These are phyloP conservation scores for Fusarium sp. DNA, from an alignment of 2,329 filamentous ascomycete genomes.

Conservation along the genomic window DNA sequence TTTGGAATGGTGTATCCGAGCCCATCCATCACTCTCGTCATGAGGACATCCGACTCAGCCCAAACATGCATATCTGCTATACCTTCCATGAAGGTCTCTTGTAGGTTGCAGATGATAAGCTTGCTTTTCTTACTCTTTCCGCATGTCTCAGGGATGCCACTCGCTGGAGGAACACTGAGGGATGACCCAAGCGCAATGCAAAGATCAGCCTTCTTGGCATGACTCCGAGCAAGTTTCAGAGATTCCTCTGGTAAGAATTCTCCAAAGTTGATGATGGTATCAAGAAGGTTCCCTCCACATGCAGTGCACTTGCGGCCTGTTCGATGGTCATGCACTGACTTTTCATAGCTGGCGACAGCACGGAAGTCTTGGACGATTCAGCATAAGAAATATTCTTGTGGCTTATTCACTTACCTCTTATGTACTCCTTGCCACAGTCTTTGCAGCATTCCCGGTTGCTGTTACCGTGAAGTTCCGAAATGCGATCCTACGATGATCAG, in stretches of 20 bases:
- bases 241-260: constrained; percentile 49
- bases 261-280: constrained; percentile 59
- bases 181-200: constrained; percentile 60
- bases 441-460: constrained; percentile 58
- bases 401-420: constrained; percentile 49
- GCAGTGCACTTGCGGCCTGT: constrained; percentile 56
- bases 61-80: constrained; percentile 49
- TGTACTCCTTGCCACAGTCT: constrained; percentile 58
- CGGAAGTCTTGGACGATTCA: constrained; percentile 51
- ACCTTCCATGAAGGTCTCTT: constrained; percentile 54
- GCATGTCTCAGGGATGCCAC: constrained; percentile 52
- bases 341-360: constrained; percentile 56
- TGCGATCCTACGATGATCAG: constrained; percentile 47
- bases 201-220: constrained; percentile 56
- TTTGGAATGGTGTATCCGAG: constrained; percentile 50
- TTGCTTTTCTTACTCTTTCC: constrained; percentile 45
- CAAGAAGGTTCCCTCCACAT: constrained; percentile 53
- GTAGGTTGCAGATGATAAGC: constrained; percentile 59
- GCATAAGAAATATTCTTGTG: fast-evolving
- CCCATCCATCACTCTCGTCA: constrained; percentile 53
- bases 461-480: constrained; percentile 61
- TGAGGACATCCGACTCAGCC: constrained; percentile 52
- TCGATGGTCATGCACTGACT: constrained; percentile 56
- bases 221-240: constrained; percentile 47
- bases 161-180: constrained; percentile 55